Percentiles rank a stretch among this genome's conserved stretches.
These are phyloP conservation scores for Symbiodinium pilosum DNA, from an alignment of 73 alveolate species.

Conservation along the genomic window DNA sequence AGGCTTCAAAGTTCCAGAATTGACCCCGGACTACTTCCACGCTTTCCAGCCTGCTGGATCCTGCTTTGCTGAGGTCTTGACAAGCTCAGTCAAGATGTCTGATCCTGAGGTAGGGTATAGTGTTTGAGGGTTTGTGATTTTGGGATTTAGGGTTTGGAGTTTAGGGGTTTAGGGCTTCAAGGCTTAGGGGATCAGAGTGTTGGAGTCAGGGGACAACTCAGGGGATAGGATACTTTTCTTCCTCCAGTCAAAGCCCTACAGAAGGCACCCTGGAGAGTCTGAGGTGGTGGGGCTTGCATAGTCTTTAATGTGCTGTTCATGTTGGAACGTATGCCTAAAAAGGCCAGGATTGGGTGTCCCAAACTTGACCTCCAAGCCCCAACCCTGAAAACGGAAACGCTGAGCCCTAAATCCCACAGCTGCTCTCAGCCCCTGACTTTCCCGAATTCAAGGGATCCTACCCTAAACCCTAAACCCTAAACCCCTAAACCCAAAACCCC, in stretches of 20 bases:
- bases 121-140: background rate
- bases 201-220: background rate
- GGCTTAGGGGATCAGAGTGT: background rate
- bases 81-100: background rate
- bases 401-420: background rate
- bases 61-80: background rate
- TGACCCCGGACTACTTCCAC: too few species aligned
- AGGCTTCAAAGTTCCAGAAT: too few species aligned
- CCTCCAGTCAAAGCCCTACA: background rate
- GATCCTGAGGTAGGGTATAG: background rate
- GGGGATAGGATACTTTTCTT: background rate
- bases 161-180: background rate
- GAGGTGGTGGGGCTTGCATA: too few species aligned
- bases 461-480: background rate
- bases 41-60: too few species aligned
- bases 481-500: background rate
- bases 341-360: background rate
- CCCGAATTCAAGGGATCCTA: background rate
- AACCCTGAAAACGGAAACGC: background rate
- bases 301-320: too few species aligned
- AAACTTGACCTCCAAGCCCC: background rate
- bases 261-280: too few species aligned
- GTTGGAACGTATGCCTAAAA: too few species aligned
- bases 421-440: too few species aligned
- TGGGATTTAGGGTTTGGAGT: background rate